These are phyloP conservation scores for Hysterium pulicare DNA, from an alignment of 2,329 filamentous ascomycete genomes.

Conservation along the genomic window DNA sequence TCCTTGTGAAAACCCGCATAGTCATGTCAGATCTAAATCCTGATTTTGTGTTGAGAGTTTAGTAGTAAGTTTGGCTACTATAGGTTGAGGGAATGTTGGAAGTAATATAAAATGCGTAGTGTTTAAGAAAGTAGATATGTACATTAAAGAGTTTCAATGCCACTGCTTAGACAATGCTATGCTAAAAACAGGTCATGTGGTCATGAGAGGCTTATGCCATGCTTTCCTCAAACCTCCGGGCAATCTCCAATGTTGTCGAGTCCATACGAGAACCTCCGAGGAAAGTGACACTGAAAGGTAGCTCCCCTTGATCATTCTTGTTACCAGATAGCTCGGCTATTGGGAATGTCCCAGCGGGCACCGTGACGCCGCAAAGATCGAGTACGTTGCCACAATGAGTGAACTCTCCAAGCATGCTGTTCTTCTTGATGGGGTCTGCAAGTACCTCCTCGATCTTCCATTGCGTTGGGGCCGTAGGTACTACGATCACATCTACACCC, in stretches of 20 bases:
- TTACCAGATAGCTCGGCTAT: slow-evolving; percentile 23
- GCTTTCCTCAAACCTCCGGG: slow-evolving; percentile 24
- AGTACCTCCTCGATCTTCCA: slow-evolving; percentile 54
- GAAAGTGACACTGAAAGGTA: slow-evolving; percentile 43
- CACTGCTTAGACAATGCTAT: too few relatives aligned
- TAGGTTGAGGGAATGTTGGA: too few relatives aligned
- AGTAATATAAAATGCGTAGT: too few relatives aligned
- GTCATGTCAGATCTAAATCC: too few relatives aligned
- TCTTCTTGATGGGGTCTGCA: slow-evolving; percentile 52
- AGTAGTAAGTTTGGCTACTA: too few relatives aligned
- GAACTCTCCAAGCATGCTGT: slow-evolving; percentile 48
- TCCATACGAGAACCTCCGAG: slow-evolving; percentile 38
- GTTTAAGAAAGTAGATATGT: too few relatives aligned
- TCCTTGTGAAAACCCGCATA: too few relatives aligned
- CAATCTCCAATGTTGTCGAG: slow-evolving; percentile 40
- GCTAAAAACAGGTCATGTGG: too few relatives aligned
- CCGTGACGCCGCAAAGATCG: slow-evolving; percentile 45
- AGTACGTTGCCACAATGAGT: slow-evolving; percentile 62
- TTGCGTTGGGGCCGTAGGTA: slow-evolving; percentile 50
- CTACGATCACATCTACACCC: slow-evolving; percentile 40
- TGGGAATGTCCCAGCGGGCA: slow-evolving; percentile 49
- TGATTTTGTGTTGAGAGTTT: too few relatives aligned
- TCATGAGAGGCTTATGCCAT: too few relatives aligned
- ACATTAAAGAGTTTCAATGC: too few relatives aligned
- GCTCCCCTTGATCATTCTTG: slow-evolving; percentile 18